Evolutionary conservation across 148 eudicot genomes (phyloP), one percentile per base, ranked within the genome.

Genomic region (Gaultheria prostrata): DNA sequence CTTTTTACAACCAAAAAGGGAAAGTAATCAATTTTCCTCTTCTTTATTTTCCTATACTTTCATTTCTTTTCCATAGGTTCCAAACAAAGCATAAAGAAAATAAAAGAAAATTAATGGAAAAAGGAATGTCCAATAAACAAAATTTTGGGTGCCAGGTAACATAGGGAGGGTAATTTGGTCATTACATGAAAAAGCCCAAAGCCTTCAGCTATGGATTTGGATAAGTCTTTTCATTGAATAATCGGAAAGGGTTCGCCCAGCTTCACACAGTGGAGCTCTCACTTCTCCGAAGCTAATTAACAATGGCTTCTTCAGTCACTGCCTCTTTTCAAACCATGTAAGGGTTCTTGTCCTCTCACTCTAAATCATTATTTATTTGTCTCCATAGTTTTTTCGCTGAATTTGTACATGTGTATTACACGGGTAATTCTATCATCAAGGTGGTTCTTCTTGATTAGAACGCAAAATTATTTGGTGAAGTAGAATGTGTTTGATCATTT

Each of bases 311-410:
- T 77, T 80, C 87, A 18, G 39, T 85, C 54, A 51, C 84, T 14
- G 67, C 77, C 67, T 76, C 87, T 67, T 71, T 85, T 15, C 81
- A 77, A 81, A 85, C 84, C 26, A 71, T 84, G 87, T 85, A 63
- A 8, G n/a, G n/a, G 14, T 77, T 24, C 56, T 30, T 7, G 5
- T 48, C 76, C 51, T 39, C 67, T 67, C 56, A 1, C 56, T 76
- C 56, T 48, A 46, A 21, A 32, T 24, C 48, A 20, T 30, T 33
- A 13, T 71, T 12, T 30, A 4, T 35, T 33, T 18, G 18, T 30
- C 24, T 74, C 35, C n/a, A 4, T 10, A 79, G 17, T 57, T 21
- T 2, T 20, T 43, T 39, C 3, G 10, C 2, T 20, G 24, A 35
- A 39, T 26, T 45, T 61, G 14, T 6, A 43, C 35, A 13, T 80